Base-by-base conservation (phyloP, 106 monocot species). In the Narthecium ossifragum region DNA sequence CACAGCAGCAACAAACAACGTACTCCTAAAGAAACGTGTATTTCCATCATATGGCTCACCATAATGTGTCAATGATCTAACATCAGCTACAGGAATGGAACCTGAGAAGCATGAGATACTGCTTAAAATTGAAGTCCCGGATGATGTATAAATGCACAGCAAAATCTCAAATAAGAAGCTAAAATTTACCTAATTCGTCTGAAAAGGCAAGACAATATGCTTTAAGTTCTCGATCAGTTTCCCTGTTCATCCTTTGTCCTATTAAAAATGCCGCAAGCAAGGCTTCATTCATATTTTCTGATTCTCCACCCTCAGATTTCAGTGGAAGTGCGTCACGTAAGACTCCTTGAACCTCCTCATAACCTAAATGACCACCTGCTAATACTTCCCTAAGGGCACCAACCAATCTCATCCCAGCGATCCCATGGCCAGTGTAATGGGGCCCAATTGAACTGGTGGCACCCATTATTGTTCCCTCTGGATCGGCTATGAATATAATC, bases 11-110 rank as follows among this genome's bases (percentile, higher is more conserved):
- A 96, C 94, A 78, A 96, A 96, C 58, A 96, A 54, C 23, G 94
- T 96, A 45, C 86, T 90, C 65, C 62, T 83, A 60, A 96, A 96
- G 70, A 86, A 96, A 46, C 94, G 94, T 38, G 94, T 90, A 61
- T 90, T 96, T 59, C 94, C 94, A 80, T 96, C 94, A 67, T 96
- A 96, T 6, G 94, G 90, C 48, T 96, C 94, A 50, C 94, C 94
- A 83, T 96, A 96, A 57, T 96, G 90, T 33, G 94, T 96, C 78
- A 96, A 80, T 26, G 94, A 96, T 54, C 69, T 78, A 58, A 96
- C 83, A 76, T 96, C 83, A 65, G 94, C 94, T 55, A 96, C 48
- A 52, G 90, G 90, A 67, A 71, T 52, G 41, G 77, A 61, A 25
- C 83, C 85, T 89, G 48, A 60, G 24, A 60, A 66, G 48, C 18